phyloP scores from a whole-genome alignment of 1,284 basidiomycete species.

The Wallemia mellicola region DNA sequence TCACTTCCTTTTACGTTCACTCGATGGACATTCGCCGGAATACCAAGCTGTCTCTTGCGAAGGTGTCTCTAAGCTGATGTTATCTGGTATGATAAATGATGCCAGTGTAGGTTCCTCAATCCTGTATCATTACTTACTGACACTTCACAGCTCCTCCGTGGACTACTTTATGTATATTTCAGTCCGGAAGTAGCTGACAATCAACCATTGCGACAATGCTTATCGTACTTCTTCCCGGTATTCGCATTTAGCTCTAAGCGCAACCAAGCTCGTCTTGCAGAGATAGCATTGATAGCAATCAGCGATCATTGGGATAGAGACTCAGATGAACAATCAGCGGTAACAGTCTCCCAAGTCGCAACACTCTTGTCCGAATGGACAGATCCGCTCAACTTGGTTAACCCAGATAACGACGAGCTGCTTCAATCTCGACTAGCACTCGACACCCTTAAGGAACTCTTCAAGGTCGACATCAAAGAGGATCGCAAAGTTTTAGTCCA shows the following conservation, averaged over 20 bases:
- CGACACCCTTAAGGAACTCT: conserved; percentile 31
- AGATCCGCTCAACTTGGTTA: conserved; percentile 53
- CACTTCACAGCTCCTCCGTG: conserved; percentile 33
- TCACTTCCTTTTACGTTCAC: conserved; percentile 39
- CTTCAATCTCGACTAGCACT: conserved; percentile 52
- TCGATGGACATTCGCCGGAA: conserved; percentile 41
- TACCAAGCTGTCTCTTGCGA: conserved; percentile 52
- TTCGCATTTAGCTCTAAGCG: conserved; percentile 56
- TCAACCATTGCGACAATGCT: conserved; percentile 61
- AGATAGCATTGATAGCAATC: conserved; percentile 38
- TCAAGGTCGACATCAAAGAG: conserved; percentile 29
- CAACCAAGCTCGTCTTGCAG: conserved; percentile 27
- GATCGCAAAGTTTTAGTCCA: conserved; percentile 53
- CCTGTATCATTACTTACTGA: conserved; percentile 13
- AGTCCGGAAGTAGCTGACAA: conserved; percentile 61
- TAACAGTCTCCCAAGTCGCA: conserved; percentile 47
- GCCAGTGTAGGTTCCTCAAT: conserved; percentile 19
- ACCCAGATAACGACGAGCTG: conserved; percentile 20
- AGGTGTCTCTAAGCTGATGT: conserved; percentile 65
- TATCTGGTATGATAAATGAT: conserved; percentile 53
- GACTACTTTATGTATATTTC: conserved; percentile 54
- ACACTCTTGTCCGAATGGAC: conserved; percentile 77
- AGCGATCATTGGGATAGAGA: conserved; percentile 21
- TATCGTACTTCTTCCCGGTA: conserved; percentile 85
- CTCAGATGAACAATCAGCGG: conserved; percentile 48